These are phyloP conservation scores for Gaultheria prostrata DNA, from an alignment of 148 eudicot genomes.

Conservation along the genomic window DNA sequence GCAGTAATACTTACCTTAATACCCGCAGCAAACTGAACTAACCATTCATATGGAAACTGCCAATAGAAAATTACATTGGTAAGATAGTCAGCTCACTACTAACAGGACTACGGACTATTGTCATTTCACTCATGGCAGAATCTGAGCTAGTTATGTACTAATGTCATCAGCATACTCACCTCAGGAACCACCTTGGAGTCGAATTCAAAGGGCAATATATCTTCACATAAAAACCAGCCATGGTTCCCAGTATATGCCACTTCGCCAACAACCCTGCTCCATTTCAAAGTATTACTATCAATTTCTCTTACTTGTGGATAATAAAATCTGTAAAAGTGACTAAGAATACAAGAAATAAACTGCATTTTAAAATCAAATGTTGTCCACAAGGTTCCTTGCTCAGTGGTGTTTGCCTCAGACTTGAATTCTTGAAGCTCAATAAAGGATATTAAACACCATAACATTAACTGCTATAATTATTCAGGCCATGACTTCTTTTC, in stretches of 20 bases:
- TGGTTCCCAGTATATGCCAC: slow-evolving; percentile 52
- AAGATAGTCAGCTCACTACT: slow-evolving; percentile 9
- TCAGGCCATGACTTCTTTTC: not conserved
- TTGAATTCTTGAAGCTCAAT: slow-evolving; percentile 3
- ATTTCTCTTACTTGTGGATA: not conserved
- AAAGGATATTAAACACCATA: not conserved
- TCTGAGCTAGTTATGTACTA: not conserved
- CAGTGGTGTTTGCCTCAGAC: not conserved
- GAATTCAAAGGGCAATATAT: slow-evolving; percentile 28
- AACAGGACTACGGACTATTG: not conserved
- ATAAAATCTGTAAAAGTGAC: not conserved
- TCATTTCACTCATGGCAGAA: not conserved
- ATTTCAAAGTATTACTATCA: slow-evolving; percentile 15
- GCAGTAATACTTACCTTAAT: slow-evolving; percentile 50
- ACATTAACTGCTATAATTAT: not conserved
- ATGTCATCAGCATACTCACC: slow-evolving; percentile 38
- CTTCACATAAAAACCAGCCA: slow-evolving; percentile 53
- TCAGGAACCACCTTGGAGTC: slow-evolving; percentile 27
- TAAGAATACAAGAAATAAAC: not conserved
- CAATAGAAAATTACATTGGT: slow-evolving; percentile 18
- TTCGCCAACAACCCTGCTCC: slow-evolving; percentile 59
- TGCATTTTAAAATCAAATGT: not conserved
- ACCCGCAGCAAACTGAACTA: slow-evolving; percentile 59
- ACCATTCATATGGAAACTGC: slow-evolving; percentile 71
- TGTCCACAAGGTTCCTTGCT: not conserved